Evolutionary conservation across 805 yeast species (phyloP), one percentile per base, ranked within the genome.

Genomic region (Tanozyma kutaoensis): DNA sequence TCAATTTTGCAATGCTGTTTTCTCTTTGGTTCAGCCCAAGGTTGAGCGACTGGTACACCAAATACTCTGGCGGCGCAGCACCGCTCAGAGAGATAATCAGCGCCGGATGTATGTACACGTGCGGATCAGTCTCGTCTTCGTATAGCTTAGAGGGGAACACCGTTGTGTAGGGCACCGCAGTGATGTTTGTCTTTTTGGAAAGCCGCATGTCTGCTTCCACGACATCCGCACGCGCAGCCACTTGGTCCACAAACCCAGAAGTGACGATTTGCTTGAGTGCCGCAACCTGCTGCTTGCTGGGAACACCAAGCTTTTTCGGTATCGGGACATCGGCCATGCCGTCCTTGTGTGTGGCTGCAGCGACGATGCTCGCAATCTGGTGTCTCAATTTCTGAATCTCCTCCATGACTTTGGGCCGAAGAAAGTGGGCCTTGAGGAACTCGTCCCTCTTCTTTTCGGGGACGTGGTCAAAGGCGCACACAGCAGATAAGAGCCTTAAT

Each of bases 191-290:
- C 27, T 66, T 73, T 34, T 76, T 77, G 2, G 76, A 57, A 3
- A 76, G 50, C 25, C 52, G 58, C 6, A 72, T 60, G 12, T 79
- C 93, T 1, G 73, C 58, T 12, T 80, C 72, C 5, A 73, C 52
- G 18, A 72, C 39, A 43, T 86, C 96, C 1, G 82, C 86, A 34
- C 97, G 63, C 11, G 82, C 68, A 2, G 93, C 93, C 14, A 88
- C 67, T 45, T 81, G 93, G 48, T 91, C 99, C 22, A 91, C 64
- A 42, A 80, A 91, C 0, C 97, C 98, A 0, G 96, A 76, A 5
- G 95, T 70, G 3, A 88, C 62, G 73, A 91, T 86, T 52, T 91
- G 99, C 43, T 84, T 86, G 35, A 91, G 51, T 1, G 91, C 78
- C 28, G 72, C 66, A 4, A 84, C 46, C 52, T 91, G 98, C 5